Conservation (phyloP, 2,329 filamentous ascomycete species). For the Talaromyces sp. region DNA sequence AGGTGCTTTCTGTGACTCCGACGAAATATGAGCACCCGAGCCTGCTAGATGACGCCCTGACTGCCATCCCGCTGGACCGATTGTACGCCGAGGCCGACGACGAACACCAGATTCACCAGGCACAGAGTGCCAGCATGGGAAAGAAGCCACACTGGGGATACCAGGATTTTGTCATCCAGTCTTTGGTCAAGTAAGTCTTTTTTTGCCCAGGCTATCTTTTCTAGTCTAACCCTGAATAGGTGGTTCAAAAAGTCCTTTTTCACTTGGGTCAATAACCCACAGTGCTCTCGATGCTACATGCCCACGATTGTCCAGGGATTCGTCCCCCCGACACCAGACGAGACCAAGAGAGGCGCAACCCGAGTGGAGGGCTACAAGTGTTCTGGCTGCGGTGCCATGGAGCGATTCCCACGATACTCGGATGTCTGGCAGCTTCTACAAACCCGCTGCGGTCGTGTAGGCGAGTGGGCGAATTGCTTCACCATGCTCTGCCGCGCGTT, state of each 20-base stretch:
- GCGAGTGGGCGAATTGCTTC: conserved; percentile 98
- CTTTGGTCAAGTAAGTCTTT: conserved; percentile 66
- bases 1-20: conserved; percentile 81
- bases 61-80: conserved; percentile 78
- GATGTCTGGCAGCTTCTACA: conserved; percentile 91
- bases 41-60: conserved; percentile 83
- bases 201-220: conserved; percentile 1
- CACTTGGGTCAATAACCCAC: conserved; percentile 92
- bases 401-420: conserved; percentile 89
- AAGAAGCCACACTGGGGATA: conserved; percentile 90
- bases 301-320: conserved; percentile 79
- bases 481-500: conserved; percentile 95
- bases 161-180: conserved; percentile 90
- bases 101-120: conserved; percentile 80
- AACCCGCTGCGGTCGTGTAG: conserved; percentile 76
- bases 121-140: conserved; percentile 81
- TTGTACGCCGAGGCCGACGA: conserved; percentile 94
- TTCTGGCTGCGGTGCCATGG: conserved; percentile 67
- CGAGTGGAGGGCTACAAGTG: conserved; percentile 89
- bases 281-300: conserved; percentile 73
- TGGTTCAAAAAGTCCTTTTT: conserved; percentile 98
- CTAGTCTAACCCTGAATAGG: conserved; percentile 39
- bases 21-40: conserved; percentile 96
- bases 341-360: conserved; percentile 79
- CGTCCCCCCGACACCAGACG: conserved; percentile 80